Evolutionary conservation across 768 basidiomycete species (phyloP), one percentile per base, ranked within the genome.

Genomic region (Pleurotus citrinopileatus): DNA sequence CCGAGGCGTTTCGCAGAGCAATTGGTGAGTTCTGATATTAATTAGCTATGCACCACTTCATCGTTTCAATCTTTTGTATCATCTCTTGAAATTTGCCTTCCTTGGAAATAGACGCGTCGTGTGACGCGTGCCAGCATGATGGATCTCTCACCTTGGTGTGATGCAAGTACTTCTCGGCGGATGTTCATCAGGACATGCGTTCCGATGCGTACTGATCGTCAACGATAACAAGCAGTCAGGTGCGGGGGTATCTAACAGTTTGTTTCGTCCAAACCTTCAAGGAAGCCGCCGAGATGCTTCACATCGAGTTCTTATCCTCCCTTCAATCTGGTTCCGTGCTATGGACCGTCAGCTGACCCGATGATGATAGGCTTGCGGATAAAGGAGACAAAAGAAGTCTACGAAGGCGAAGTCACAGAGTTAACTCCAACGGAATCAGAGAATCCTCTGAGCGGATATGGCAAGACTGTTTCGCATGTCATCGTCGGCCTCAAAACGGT

Each of bases 321-420:
- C 45, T 53, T 13, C 36, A 53, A 26, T 47, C 45, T 47, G 29
- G 32, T 19, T 34, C 48, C 20, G n/a, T n/a, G 25, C 15, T 51
- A 10, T 34, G 27, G 34, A 19, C 32, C 22, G 19, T 51, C 48
- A 51, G 19, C 48, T 51, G 48, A 40, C 52, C 32, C 26, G 44
- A 19, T 53, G n/a, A 19, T 38, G 29, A 10, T 65, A 95, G 95
- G 96, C 43, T 80, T 98, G 32, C 85, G 96, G 67, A 97, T 98
- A 77, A 98, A 98, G 70, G 97, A 98, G 71, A 98, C 95, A 4
- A 98, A 99, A 67, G 94, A 97, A 65, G 94, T 98, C 5, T 98
- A 95, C 70, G 96, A 98, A 69, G 96, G 97, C 56, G 96, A 99
- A 72, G 91, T 99, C 15, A 98, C 96, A 7, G 96, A 98, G 65